Percentiles rank a stretch among this genome's conserved stretches.
phyloP scores from a whole-genome alignment of 306 rosid genomes.

The Quercus agrifolia region DNA sequence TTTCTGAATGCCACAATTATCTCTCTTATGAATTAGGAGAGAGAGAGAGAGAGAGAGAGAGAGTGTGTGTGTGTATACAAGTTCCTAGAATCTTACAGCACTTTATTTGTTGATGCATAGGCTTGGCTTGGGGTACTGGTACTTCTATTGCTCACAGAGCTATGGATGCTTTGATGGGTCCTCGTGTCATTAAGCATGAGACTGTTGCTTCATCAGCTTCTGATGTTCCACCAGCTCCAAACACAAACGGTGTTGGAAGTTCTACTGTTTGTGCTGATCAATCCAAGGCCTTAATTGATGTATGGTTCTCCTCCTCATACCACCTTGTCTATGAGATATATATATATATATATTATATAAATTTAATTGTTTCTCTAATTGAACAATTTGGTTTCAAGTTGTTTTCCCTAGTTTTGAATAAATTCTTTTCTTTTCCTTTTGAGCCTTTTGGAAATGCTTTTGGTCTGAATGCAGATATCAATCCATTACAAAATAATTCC shows the following conservation, averaged over 20 bases:
- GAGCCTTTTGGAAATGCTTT: not conserved
- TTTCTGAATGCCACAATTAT: not conserved
- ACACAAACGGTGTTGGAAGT: not conserved
- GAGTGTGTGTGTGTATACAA: not conserved
- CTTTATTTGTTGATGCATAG: not conserved
- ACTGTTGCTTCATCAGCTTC: not conserved
- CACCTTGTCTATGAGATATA: not conserved
- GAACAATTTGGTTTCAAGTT: not conserved
- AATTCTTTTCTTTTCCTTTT: too few species aligned
- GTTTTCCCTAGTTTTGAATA: not conserved
- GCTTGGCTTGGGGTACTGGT: conserved; percentile 26
- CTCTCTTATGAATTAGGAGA: too few species aligned
- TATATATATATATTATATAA: not conserved
- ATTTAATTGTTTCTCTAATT: not conserved
- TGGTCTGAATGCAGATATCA: not conserved
- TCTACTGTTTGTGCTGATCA: conserved; percentile 8
- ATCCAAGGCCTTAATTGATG: conserved; percentile 19
- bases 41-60: too few species aligned
- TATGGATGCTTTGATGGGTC: conserved; percentile 26
- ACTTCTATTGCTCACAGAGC: conserved; percentile 19
- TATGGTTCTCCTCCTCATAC: conserved; percentile 5
- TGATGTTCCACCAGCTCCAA: not conserved
- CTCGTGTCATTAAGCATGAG: conserved; percentile 19
- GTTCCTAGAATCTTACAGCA: not conserved
- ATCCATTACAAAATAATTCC: not conserved